Conservation (phyloP, 176 grass and related monocot species). For the Rhipidocladum racemiflorum region DNA sequence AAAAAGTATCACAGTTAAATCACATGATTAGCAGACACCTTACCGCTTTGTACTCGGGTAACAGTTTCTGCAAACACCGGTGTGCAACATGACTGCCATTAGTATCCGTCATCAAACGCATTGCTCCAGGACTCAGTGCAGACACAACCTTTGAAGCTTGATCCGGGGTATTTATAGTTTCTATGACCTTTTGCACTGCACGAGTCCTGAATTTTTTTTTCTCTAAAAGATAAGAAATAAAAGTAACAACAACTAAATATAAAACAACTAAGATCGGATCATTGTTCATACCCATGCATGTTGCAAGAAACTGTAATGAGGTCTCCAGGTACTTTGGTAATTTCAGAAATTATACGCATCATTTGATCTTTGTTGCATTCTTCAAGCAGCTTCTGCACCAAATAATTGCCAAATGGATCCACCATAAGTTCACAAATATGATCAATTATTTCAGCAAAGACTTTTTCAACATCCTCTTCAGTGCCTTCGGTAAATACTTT, state of each 20-base stretch:
- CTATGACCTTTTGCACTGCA: conserved; percentile 84
- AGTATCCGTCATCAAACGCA: conserved; percentile 62
- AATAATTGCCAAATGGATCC: conserved; percentile 68
- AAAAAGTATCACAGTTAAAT: conserved; percentile 25
- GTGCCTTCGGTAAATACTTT: conserved; percentile 59
- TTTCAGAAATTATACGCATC: conserved; percentile 56
- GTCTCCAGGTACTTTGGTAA: conserved; percentile 49
- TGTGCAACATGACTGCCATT: conserved; percentile 73
- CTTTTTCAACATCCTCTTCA: conserved; percentile 46
- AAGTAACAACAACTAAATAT: background rate
- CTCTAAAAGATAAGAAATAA: background rate
- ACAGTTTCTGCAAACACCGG: conserved; percentile 62
- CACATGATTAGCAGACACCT: conserved; percentile 14
- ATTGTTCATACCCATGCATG: conserved; percentile 72
- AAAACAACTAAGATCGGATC: conserved; percentile 24
- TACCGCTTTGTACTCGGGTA: conserved; percentile 58
- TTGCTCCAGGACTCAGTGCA: conserved; percentile 48
- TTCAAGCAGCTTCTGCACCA: conserved; percentile 75
- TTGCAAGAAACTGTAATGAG: conserved; percentile 65
- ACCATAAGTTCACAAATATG: conserved; percentile 75
- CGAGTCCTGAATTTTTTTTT: conserved; percentile 58
- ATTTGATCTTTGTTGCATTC: conserved; percentile 55
- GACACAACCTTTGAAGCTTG: conserved; percentile 54
- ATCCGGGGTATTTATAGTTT: conserved; percentile 42
- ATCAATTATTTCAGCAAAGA: conserved; percentile 59